These are phyloP conservation scores for Senecio squalidus DNA, from an alignment of 140 eudicot genomes.

Conservation along the genomic window DNA sequence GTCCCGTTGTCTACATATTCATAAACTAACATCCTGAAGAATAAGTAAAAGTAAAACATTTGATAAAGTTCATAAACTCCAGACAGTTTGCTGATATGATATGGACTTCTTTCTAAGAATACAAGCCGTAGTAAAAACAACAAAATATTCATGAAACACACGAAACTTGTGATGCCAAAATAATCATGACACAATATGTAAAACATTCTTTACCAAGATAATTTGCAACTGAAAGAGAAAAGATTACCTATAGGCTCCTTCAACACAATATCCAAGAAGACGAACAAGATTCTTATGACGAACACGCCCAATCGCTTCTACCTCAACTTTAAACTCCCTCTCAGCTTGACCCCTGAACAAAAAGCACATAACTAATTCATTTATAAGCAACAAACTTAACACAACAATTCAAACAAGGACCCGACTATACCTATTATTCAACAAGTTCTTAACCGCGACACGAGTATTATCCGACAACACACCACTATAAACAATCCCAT, in stretches of 20 bases:
- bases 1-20: slow-evolving; percentile 93
- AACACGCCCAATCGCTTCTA: slow-evolving; percentile 90
- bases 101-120: not conserved
- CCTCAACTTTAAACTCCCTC: slow-evolving; percentile 89
- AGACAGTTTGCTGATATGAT: not conserved
- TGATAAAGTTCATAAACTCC: not conserved
- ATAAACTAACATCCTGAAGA: slow-evolving; percentile 82
- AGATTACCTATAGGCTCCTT: slow-evolving; percentile 85
- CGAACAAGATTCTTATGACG: slow-evolving; percentile 89
- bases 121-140: too few species aligned
- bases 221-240: not conserved
- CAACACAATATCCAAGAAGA: slow-evolving; percentile 85
- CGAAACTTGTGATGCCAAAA: not conserved
- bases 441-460: slow-evolving; percentile 82
- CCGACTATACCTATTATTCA: slow-evolving; percentile 61
- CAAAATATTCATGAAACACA: not conserved
- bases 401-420: not conserved
- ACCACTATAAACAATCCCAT: slow-evolving; percentile 86
- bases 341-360: slow-evolving; percentile 88
- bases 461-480: slow-evolving; percentile 73
- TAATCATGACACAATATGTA: too few species aligned
- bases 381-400: not conserved
- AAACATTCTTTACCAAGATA: not conserved
- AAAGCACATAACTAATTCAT: not conserved
- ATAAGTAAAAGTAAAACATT: not conserved